Evolutionary conservation across 2,329 filamentous ascomycete genomes (phyloP), one percentile per base, ranked within the genome.

Genomic region (Penicillium expansum): DNA sequence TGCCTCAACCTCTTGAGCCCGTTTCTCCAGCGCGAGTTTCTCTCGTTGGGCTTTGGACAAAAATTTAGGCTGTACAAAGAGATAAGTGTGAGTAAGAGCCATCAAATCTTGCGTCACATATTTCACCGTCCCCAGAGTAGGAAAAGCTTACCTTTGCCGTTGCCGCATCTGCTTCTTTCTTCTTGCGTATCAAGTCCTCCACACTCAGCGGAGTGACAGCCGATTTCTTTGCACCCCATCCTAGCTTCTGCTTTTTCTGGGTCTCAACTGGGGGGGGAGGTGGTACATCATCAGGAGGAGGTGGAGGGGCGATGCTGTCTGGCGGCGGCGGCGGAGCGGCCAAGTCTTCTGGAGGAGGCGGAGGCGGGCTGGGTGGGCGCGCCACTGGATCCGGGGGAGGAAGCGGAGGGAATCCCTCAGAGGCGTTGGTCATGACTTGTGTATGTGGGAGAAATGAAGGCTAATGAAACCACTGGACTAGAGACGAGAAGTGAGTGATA

Each of bases 31-130:
- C 30, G 91, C 91, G 27, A 95, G 75, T 58, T 86, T 84, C 71
- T 96, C 91, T 54, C 92, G 84, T 72, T 96, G 84, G 32, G 89
- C 88, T 78, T 90, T 94, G 5, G 90, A 89, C 22, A 96, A 79
- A 71, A 95, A 96, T 73, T 91, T 92, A 5, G 92, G 92, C 80
- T 86, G 69, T 57, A 64, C 38, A 64, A 50, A 71, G 62, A 61
- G 55, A 47, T 20, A 50, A 33, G 42, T 18, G 48, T 64, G 20
- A 68, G 58, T 57, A 61, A 48, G 42, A 53, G 61, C 18, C 62
- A 47, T 55, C 55, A 13, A 32, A 39, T 11, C 24, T 16, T 55
- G 20, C 5, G 10, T 24, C n/a, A 18, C 9, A 8, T 20, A n/a
- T 50, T 43, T 16, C 7, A 22, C 8, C 14, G 10, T 49, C 13